Evolutionary conservation across 495 filamentous ascomycete genomes (phyloP).

Genomic region (Lophiotrema nucula): DNA sequence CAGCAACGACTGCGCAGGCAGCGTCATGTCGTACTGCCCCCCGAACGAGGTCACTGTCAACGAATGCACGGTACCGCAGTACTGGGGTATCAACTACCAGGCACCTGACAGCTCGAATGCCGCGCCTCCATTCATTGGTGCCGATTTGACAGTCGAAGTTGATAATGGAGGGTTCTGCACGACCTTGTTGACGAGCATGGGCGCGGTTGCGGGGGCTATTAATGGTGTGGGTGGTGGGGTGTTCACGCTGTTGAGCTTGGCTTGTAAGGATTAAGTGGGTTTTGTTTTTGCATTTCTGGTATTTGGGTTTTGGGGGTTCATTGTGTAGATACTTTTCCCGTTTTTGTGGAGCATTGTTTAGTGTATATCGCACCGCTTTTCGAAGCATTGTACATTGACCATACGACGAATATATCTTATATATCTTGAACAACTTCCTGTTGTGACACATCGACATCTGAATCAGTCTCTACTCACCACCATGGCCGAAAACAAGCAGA

Average conservation of each 20-base stretch:
- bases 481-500: no score
- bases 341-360: no score
- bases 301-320: not conserved
- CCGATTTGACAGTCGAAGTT: not conserved
- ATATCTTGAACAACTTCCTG: no score
- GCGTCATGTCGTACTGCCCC: not conserved
- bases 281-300: not conserved
- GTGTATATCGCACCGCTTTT: no score
- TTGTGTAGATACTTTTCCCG: no score
- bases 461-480: no score
- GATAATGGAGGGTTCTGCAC: slow-evolving; percentile 2
- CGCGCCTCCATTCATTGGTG: slow-evolving; percentile 1
- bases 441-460: no score
- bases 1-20: not conserved
- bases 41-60: not conserved
- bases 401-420: no score
- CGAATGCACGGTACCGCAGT: not conserved
- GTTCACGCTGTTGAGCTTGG: not conserved
- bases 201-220: slow-evolving; percentile 3
- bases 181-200: not conserved
- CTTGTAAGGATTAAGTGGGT: slow-evolving; percentile 27
- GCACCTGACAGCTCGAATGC: not conserved
- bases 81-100: slow-evolving; percentile 2
- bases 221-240: not conserved
- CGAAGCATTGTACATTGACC: no score